phyloP scores from a whole-genome alignment of 1,139 yeast genomes.

The Protomyces gravidus region DNA sequence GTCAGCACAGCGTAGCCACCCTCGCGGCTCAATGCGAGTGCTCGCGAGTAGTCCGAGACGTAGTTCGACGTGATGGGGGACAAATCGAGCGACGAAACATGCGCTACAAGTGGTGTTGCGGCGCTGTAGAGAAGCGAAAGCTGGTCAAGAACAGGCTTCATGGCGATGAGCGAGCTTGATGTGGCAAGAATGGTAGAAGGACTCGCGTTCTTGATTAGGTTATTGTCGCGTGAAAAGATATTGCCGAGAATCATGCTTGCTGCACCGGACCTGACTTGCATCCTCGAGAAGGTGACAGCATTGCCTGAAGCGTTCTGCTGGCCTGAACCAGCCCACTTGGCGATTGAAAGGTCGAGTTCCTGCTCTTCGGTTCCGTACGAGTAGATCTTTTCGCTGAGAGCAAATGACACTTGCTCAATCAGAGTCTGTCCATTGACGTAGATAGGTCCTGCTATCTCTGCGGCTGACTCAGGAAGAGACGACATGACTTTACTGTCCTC shows the following conservation, averaged over 20 bases:
- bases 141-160: conserved; percentile 54
- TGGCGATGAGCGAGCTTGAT: conserved; percentile 61
- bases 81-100: conserved; percentile 70
- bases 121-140: conserved; percentile 40
- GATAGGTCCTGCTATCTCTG: conserved; percentile 46
- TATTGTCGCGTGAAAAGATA: conserved; percentile 44
- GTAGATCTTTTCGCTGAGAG: conserved; percentile 61
- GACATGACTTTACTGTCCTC: no score
- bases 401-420: conserved; percentile 62
- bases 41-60: conserved; percentile 63
- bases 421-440: conserved; percentile 63
- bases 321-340: conserved; percentile 52
- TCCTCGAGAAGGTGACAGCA: conserved; percentile 55
- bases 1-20: conserved; percentile 69
- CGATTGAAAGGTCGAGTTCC: conserved; percentile 57
- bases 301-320: conserved; percentile 53
- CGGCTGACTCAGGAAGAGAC: conserved; percentile 45
- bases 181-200: conserved; percentile 55
- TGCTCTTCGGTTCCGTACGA: conserved; percentile 64
- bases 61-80: conserved; percentile 52
- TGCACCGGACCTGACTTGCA: conserved; percentile 82
- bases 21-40: conserved; percentile 59
- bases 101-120: conserved; percentile 51
- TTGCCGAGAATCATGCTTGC: conserved; percentile 76
- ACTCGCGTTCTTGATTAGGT: conserved; percentile 37